Conservation (phyloP, 2,329 filamentous ascomycete genomes). For the Xylariaceae sp. region DNA sequence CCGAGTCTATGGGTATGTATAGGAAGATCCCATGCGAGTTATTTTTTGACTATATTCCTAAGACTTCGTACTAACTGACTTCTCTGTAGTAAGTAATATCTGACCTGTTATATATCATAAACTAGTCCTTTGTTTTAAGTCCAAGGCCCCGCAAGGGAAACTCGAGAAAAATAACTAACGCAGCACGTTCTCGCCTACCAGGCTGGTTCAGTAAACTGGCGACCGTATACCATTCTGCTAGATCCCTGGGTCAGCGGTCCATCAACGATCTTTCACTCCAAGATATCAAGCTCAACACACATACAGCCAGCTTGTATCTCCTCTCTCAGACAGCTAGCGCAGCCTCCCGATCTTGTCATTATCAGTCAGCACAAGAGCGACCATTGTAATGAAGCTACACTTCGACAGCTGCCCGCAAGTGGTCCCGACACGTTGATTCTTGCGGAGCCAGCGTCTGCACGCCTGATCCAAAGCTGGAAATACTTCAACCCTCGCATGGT, state of each 20-base stretch:
- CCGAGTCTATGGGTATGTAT: slow-evolving; percentile 34
- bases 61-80: too few relatives aligned
- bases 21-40: too few relatives aligned
- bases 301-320: slow-evolving; percentile 54
- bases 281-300: slow-evolving; percentile 59
- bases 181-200: too few relatives aligned
- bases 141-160: too few relatives aligned
- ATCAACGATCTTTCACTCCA: slow-evolving; percentile 58
- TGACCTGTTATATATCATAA: too few relatives aligned
- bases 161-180: too few relatives aligned
- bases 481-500: slow-evolving; percentile 59
- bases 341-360: slow-evolving; percentile 45
- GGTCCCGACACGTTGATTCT: slow-evolving; percentile 60
- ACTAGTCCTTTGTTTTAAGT: too few relatives aligned
- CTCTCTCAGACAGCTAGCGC: slow-evolving; percentile 44
- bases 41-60: too few relatives aligned
- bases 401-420: slow-evolving; percentile 58
- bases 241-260: slow-evolving; percentile 69
- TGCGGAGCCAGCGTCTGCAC: slow-evolving; percentile 63
- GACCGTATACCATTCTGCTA: slow-evolving; percentile 64
- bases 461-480: slow-evolving; percentile 64
- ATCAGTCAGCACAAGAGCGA: slow-evolving; percentile 53
- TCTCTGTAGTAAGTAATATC: too few relatives aligned
- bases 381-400: slow-evolving; percentile 68
- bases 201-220: slow-evolving; percentile 35